A percentile compares a stretch with the other conserved stretches of the same genome.
Evolutionary conservation across 164 flowering plant genomes (phyloP).

Genomic region (Sedum album): DNA sequence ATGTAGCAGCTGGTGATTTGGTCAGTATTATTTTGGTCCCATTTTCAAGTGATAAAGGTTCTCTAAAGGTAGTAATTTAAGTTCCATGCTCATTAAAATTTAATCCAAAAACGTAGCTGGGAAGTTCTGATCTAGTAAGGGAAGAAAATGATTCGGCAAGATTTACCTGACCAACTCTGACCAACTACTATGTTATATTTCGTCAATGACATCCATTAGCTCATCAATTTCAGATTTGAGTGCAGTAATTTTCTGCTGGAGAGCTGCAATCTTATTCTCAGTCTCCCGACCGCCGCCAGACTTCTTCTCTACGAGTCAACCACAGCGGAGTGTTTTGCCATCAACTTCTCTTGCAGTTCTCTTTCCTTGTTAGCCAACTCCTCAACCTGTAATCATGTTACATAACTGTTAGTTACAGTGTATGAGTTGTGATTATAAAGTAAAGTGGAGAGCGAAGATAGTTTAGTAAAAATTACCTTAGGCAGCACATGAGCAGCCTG

Average conservation of each 20-base stretch:
- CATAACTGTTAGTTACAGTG: neutral
- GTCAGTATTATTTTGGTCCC: neutral
- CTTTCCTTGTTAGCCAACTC: conserved; percentile 76
- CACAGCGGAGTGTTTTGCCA: conserved; percentile 64
- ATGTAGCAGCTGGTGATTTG: no score
- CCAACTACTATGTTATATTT: conserved; percentile 30
- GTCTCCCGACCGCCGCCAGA: conserved; percentile 47
- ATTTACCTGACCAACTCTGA: neutral
- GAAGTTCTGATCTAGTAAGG: neutral
- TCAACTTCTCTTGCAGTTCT: conserved; percentile 73
- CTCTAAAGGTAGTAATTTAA: neutral
- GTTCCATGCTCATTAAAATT: conserved; percentile 1
- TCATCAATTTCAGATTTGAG: conserved; percentile 79
- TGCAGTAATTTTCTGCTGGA: conserved; percentile 58
- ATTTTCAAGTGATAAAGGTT: neutral
- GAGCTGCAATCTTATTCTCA: conserved; percentile 57
- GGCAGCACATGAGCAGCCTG: conserved; percentile 60
- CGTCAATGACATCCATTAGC: conserved; percentile 63
- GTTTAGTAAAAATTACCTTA: conserved; percentile 38
- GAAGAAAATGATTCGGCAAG: neutral
- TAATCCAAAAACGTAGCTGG: neutral
- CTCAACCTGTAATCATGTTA: conserved; percentile 43
- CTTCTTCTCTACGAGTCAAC: conserved; percentile 76
- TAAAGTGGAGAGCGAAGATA: neutral
- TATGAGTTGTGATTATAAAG: neutral